Percentiles rank a stretch among this genome's conserved stretches.
These are phyloP conservation scores for Trametes coccinea DNA, from an alignment of 768 basidiomycete species.

Conservation along the genomic window DNA sequence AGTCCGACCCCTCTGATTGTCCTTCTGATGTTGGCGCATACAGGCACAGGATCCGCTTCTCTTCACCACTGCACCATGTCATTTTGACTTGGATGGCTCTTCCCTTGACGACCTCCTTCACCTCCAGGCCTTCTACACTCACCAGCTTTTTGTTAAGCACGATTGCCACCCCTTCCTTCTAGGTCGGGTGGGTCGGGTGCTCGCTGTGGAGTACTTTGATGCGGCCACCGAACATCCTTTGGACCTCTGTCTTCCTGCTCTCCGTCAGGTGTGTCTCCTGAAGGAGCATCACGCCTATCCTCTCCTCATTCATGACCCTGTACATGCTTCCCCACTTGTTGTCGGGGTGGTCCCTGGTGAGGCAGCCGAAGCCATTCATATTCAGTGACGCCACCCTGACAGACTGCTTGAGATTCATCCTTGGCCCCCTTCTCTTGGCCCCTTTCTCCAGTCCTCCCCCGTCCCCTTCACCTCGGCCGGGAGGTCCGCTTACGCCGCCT, in stretches of 20 bases:
- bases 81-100: not conserved
- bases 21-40: conserved; percentile 2
- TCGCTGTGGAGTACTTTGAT: conserved; percentile 1
- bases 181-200: not conserved
- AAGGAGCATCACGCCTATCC: conserved; percentile 2
- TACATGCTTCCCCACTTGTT: conserved; percentile 8
- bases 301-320: conserved; percentile 2
- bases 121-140: not conserved
- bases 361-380: conserved; percentile 7
- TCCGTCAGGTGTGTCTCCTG: conserved; percentile 18
- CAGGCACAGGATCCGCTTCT: not conserved
- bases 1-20: not conserved
- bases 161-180: conserved; percentile 6
- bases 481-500: no score
- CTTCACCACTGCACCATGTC: not conserved
- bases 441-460: no score
- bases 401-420: no score
- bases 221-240: not conserved
- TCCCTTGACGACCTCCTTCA: not conserved
- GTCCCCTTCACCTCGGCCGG: no score
- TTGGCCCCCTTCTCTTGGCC: no score
- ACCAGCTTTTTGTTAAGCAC: conserved; percentile 1
- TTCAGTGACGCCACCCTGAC: conserved; percentile 24
- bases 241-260: not conserved
- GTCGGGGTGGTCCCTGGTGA: not conserved